A percentile compares a stretch with the other conserved stretches of the same genome.
These are phyloP conservation scores for Phaeosphaeriaceae sp. DNA, from an alignment of 2,329 filamentous ascomycete genomes.

Conservation along the genomic window DNA sequence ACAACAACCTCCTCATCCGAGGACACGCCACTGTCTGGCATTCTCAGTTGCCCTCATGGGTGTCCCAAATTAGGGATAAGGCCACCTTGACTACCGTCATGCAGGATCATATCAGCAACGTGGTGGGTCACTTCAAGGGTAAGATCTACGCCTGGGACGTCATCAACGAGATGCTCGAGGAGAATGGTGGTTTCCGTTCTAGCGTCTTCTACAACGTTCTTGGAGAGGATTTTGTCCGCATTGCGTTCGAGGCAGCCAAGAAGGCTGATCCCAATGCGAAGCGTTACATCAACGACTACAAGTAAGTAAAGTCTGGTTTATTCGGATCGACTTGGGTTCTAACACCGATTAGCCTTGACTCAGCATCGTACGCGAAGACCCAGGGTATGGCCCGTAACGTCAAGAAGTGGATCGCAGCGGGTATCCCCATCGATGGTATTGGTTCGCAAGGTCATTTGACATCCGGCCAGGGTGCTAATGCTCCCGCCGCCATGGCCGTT, in stretches of 20 bases:
- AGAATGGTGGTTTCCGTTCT: constrained; percentile 65
- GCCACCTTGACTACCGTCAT: constrained; percentile 63
- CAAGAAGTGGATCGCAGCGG: constrained; percentile 67
- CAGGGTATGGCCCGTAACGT: constrained; percentile 64
- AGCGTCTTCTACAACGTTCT: constrained; percentile 72
- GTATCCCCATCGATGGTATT: constrained; percentile 71
- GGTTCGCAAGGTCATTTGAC: constrained; percentile 55
- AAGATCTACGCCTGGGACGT: constrained; percentile 70
- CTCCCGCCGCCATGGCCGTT: constrained; percentile 56
- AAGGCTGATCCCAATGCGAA: constrained; percentile 70
- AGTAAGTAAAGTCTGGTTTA: constrained; percentile 32
- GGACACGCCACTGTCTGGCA: constrained; percentile 74
- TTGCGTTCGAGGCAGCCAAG: constrained; percentile 73
- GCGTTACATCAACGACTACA: constrained; percentile 77
- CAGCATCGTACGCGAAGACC: constrained; percentile 65
- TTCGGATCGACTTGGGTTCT: constrained; percentile 1
- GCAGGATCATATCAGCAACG: constrained; percentile 65
- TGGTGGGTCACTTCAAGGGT: constrained; percentile 67
- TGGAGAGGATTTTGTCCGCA: constrained; percentile 73
- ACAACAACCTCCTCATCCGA: constrained; percentile 66
- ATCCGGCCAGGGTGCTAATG: constrained; percentile 55
- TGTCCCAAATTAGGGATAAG: constrained; percentile 62
- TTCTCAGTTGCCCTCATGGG: constrained; percentile 61
- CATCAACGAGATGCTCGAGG: constrained; percentile 69
- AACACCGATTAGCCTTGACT: constrained; percentile 64